Evolutionary conservation across 768 basidiomycete genomes (phyloP).

Genomic region (Lactarius pseudohatsudake): DNA sequence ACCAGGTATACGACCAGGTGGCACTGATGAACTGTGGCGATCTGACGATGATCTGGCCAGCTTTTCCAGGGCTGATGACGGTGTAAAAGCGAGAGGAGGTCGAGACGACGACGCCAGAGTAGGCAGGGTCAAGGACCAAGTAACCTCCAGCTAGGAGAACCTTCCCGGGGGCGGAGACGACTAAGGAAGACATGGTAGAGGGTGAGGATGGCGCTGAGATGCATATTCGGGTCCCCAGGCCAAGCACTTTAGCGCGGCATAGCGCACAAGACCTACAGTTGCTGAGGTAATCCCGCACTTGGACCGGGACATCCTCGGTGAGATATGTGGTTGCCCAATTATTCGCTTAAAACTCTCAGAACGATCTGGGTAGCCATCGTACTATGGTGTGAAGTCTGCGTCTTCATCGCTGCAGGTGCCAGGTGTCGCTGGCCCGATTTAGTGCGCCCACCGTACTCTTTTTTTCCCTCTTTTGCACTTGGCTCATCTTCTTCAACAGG

Average conservation of each 20-base stretch:
- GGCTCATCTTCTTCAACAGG: constrained; percentile 8
- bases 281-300: background rate
- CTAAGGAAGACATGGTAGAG: constrained; percentile 44
- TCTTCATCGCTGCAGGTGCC: constrained; percentile 42
- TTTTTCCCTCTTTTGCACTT: background rate
- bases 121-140: constrained; percentile 87
- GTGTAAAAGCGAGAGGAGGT: constrained; percentile 96
- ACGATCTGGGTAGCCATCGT: constrained; percentile 60
- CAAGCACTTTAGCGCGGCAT: background rate
- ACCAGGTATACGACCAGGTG: constrained; percentile 68
- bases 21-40: constrained; percentile 91
- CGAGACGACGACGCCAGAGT: constrained; percentile 85
- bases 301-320: background rate
- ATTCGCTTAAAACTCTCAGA: constrained; percentile 39
- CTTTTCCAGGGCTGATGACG: constrained; percentile 48
- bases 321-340: constrained; percentile 11
- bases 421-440: constrained; percentile 21
- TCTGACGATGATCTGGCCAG: constrained; percentile 62
- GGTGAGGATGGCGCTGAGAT: background rate
- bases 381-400: constrained; percentile 67
- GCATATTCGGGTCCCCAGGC: background rate
- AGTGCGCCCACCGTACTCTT: background rate
- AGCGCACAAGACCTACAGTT: background rate
- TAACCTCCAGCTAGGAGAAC: constrained; percentile 95
- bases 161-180: constrained; percentile 92